These are phyloP conservation scores for Sporopachydermia cereana DNA, from an alignment of 1,139 yeast genomes.

Conservation along the genomic window DNA sequence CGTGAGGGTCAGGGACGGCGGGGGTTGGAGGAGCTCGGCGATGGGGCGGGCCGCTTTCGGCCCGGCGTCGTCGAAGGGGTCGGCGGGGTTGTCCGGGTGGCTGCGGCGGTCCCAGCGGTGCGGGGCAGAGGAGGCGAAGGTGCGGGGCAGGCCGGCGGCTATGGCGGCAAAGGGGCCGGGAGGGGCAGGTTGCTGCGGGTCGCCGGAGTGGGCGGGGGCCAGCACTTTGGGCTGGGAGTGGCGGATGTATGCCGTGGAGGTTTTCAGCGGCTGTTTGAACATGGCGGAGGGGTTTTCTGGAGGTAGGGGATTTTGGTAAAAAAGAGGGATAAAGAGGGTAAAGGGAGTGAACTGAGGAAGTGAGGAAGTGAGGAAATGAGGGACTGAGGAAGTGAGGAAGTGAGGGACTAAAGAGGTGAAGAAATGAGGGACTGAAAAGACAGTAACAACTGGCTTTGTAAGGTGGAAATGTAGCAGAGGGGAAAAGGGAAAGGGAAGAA, in stretches of 20 bases:
- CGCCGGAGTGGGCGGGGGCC: neutral
- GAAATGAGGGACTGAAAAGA: no score
- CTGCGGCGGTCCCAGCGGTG: neutral
- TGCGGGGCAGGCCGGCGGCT: neutral
- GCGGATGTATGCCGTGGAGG: neutral
- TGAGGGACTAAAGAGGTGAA: no score
- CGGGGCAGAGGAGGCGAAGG: neutral
- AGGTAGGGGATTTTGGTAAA: no score
- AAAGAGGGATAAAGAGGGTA: no score
- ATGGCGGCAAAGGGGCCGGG: neutral
- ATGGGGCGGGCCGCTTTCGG: neutral
- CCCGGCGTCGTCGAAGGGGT: neutral
- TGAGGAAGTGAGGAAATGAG: no score
- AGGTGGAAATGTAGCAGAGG: neutral
- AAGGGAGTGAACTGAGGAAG: no score
- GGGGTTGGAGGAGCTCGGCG: neutral
- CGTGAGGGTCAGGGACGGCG: neutral
- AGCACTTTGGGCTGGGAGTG: constrained; percentile 1
- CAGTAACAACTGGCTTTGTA: neutral
- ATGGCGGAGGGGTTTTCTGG: neutral
- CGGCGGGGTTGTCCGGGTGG: neutral
- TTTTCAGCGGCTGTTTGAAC: constrained; percentile 1
- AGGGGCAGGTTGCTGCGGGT: neutral
- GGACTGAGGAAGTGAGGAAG: no score
- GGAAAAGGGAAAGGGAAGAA: neutral